A percentile compares a stretch with the other conserved stretches of the same genome.
Conservation (phyloP, 768 basidiomycete genomes). For the Butyriboletus loyo region DNA sequence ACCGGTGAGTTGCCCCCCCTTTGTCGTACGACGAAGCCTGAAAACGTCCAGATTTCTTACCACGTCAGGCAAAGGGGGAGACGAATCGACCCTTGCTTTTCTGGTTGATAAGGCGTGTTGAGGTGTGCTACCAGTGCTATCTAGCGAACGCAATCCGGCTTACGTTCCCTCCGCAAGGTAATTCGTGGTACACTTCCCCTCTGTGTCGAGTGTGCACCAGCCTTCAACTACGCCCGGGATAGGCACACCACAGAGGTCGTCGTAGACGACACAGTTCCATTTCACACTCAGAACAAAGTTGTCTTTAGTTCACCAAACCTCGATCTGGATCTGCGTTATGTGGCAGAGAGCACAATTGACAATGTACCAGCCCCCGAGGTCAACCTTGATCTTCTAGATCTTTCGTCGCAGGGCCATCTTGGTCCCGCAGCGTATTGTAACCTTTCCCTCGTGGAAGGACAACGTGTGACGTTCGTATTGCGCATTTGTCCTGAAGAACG, state of each 20-base stretch:
- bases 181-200: conserved; percentile 81
- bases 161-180: conserved; percentile 40
- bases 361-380: conserved; percentile 51
- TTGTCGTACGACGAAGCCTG: not conserved
- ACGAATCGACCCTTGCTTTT: conserved; percentile 64
- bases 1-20: conserved; percentile 49
- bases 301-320: conserved; percentile 59
- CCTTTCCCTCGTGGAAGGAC: conserved; percentile 74
- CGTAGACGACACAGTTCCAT: conserved; percentile 44
- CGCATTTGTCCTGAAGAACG: conserved; percentile 57
- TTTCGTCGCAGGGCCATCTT: conserved; percentile 68
- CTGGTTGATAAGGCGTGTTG: conserved; percentile 83
- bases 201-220: conserved; percentile 88
- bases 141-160: not conserved
- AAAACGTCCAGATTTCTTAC: conserved; percentile 63
- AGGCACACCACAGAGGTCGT: conserved; percentile 63
- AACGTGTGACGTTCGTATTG: conserved; percentile 86
- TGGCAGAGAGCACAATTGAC: conserved; percentile 56
- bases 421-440: conserved; percentile 61
- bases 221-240: conserved; percentile 91
- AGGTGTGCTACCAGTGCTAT: conserved; percentile 37
- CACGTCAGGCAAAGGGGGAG: conserved; percentile 47
- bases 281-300: conserved; percentile 49
- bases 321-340: conserved; percentile 73
- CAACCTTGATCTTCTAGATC: conserved; percentile 57